Conservation (phyloP, 1,284 basidiomycete species). For the Albatrellus sp. region DNA sequence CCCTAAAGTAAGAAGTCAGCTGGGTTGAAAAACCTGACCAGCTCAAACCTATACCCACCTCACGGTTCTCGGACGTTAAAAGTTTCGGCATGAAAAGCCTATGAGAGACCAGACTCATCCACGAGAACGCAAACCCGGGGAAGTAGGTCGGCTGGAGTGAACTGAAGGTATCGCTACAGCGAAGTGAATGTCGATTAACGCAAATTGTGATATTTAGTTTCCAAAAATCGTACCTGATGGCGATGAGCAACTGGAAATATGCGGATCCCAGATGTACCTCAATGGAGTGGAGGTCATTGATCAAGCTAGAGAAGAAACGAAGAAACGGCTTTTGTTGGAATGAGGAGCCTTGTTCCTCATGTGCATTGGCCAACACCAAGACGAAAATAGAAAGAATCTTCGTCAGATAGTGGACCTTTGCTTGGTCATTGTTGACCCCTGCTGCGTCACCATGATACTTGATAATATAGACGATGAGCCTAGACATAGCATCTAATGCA, state of each 20-base stretch:
- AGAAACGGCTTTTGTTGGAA: slow-evolving; percentile 99
- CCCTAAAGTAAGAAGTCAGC: slow-evolving; percentile 33
- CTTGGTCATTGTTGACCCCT: slow-evolving; percentile 81
- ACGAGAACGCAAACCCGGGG: slow-evolving; percentile 96
- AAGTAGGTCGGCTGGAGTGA: slow-evolving; percentile 95
- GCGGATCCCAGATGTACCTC: slow-evolving; percentile 76
- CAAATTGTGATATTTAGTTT: not conserved
- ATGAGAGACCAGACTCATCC: slow-evolving; percentile 95
- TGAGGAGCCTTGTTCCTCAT: slow-evolving; percentile 82
- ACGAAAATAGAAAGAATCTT: slow-evolving; percentile 98
- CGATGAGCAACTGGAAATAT: slow-evolving; percentile 83
- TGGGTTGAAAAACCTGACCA: not conserved
- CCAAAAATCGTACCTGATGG: slow-evolving; percentile 48
- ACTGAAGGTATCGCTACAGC: slow-evolving; percentile 80
- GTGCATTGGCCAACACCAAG: slow-evolving; percentile 87
- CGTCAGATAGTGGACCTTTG: slow-evolving; percentile 93
- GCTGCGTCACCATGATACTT: slow-evolving; percentile 96
- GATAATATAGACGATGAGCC: slow-evolving; percentile 95
- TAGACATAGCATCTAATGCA: slow-evolving; percentile 90
- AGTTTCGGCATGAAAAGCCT: slow-evolving; percentile 96
- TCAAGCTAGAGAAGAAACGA: slow-evolving; percentile 93
- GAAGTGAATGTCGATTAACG: not conserved
- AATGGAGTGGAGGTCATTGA: slow-evolving; percentile 83
- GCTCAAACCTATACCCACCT: slow-evolving; percentile 31
- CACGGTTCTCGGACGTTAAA: slow-evolving; percentile 71